phyloP scores from a whole-genome alignment of 2,329 filamentous ascomycete species.

The Penicillium sp. region DNA sequence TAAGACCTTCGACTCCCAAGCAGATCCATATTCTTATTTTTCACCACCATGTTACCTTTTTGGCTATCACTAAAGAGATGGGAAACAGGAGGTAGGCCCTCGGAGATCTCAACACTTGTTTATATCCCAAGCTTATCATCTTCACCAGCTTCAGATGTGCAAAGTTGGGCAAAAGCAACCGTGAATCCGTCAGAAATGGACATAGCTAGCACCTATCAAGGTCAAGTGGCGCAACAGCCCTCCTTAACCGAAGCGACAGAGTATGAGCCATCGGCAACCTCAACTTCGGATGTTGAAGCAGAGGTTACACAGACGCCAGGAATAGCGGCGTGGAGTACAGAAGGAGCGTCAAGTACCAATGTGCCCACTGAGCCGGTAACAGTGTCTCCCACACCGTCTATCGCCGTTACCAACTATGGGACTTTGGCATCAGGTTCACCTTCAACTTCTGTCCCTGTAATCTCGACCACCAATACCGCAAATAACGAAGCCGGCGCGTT shows the following conservation, averaged over 20 bases:
- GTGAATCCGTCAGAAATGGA: background rate
- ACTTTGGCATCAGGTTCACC: no score
- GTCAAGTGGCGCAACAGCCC: background rate
- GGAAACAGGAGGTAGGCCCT: background rate
- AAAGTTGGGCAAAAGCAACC: background rate
- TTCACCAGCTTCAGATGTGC: background rate
- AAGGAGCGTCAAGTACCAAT: background rate
- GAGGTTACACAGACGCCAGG: background rate
- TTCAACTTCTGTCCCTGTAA: background rate
- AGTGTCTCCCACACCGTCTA: background rate
- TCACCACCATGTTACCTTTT: background rate
- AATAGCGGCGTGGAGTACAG: background rate
- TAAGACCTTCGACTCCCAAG: background rate
- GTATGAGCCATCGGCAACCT: background rate
- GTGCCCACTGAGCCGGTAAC: background rate
- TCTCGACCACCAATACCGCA: background rate
- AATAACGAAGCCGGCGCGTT: background rate
- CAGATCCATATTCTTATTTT: background rate
- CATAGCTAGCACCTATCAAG: background rate
- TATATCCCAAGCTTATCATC: background rate
- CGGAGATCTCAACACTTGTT: background rate
- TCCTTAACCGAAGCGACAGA: background rate
- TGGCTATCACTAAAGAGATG: background rate
- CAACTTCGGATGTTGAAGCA: background rate
- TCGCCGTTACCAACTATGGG: background rate